Evolutionary conservation across 208 protist genomes (phyloP), one percentile per base, ranked within the genome.

Genomic region (Crithidia fasciculata): DNA sequence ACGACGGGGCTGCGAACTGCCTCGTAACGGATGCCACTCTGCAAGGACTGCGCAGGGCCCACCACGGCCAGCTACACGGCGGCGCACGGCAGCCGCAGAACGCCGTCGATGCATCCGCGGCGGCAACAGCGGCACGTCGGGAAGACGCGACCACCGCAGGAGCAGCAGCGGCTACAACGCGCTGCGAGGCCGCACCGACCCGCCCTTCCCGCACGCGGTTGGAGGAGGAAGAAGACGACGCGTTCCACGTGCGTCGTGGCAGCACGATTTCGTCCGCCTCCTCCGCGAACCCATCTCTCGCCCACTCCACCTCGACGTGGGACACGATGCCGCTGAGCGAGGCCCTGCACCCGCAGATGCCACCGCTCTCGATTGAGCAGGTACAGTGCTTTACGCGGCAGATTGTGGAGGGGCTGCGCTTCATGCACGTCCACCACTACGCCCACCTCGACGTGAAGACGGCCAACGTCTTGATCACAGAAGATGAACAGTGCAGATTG

Each of bases 371-470:
- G 2, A 83, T 96, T 43, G 60, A 78, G 18, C 84, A 95, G 69
- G 81, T 93, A 9, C 85, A 86, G 60, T 80, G 82, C 41, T 92
- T 95, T 61, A 87, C 83, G 3, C 62, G 50, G 7, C 86, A 98
- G 70, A 89, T 95, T 8, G 69, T 97, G 10, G 58, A 78, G 41
- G 95, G 88, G 8, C 71, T 98, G 8, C 55, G 72, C 50, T 98
- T 97, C 72, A 69, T 98, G 47, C 95, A 98, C 78, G 37, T 61
- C 10, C 77, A 96, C 75, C 65, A 81, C 55, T 95, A 97, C 68
- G 91, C 88, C n/a, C 94, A 97, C 67, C 82, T 92, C 57, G 95
- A 98, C 80, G 84, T 98, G 41, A 98, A 98, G 74, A 94, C 88
- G 15, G 91, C 90, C 0, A 98, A 98, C 62, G 84, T 97, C 61